Base-by-base conservation (phyloP, 306 rosid species). In the Lathyrus aphaca region DNA sequence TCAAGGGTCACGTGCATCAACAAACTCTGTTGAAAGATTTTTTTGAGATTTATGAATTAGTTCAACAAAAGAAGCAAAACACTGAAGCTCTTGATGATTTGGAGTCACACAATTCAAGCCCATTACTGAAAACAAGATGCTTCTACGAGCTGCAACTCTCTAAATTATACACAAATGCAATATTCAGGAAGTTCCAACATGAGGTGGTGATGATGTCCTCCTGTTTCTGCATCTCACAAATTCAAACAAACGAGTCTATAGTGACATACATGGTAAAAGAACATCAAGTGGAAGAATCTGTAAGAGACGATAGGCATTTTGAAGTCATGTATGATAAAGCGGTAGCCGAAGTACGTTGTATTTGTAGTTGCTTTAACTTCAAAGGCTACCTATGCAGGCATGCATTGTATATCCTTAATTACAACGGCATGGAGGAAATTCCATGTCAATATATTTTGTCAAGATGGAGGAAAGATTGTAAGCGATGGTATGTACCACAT, bases 341-440 rank as follows among this genome's bases (percentile, higher is more conserved):
- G 0, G 90, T 80, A 66, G 75, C 85, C 32, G 96, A 94, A 70
- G 82, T 90, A 18, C 97, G 92, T 48, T 94, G 98, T 81, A 51
- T 74, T 21, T 94, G 98, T 71, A 42, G 83, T 80, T 94, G 98
- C 82, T 87, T 88, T 71, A 90, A 90, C 87, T 84, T 88, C 82
- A 90, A 85, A 78, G 97, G 98, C 66, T 90, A 88, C 79, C 84
- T 90, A 23, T 94, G 98, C 86, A 74, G 98, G 30, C 98, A 94
- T 76, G 87, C 97, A 21, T 71, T 94, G 66, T 90, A 83, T 75
- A 68, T 90, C 82, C 97, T 94, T 37, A 84, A 80, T 63, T 87
- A 84, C 61, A 90, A 94, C 45, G 92, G 95, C n/a, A 68, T 85
- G 53, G 96, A 90, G 69, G 92, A 88, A 81, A 85, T 94, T 57